Conservation (phyloP, 257 asterid genomes). For the Capsicum pubescens region DNA sequence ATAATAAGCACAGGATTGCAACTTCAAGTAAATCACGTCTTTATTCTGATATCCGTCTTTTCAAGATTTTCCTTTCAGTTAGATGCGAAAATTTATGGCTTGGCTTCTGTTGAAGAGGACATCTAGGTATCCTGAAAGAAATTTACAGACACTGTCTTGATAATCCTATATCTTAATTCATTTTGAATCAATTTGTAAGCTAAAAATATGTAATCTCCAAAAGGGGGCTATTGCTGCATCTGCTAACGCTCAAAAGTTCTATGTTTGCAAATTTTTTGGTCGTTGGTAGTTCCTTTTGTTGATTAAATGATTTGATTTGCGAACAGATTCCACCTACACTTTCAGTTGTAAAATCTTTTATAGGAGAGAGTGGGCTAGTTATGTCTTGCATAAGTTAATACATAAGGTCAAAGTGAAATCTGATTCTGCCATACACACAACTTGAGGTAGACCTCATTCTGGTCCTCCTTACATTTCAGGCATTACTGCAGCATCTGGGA, state of each 20-base stretch:
- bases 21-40: constrained; percentile 6
- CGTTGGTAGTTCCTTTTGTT: neutral
- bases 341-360: too few species aligned
- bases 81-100: neutral
- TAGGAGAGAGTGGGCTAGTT: too few species aligned
- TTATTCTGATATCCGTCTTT: neutral
- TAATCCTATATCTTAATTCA: neutral
- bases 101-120: neutral
- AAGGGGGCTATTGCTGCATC: neutral
- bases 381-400: too few species aligned
- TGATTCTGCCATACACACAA: too few species aligned
- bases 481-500: constrained; percentile 98
- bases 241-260: neutral
- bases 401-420: too few species aligned
- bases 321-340: neutral
- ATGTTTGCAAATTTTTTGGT: neutral
- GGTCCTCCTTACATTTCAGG: constrained; percentile 50
- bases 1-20: neutral
- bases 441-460: too few species aligned
- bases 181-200: neutral
- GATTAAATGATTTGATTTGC: neutral
- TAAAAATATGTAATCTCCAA: neutral
- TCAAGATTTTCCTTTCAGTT: neutral
- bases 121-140: neutral
- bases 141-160: neutral